Evolutionary conservation across 148 eudicot genomes (phyloP), one percentile per base, ranked within the genome.

Genomic region (Persicaria maculosa): DNA sequence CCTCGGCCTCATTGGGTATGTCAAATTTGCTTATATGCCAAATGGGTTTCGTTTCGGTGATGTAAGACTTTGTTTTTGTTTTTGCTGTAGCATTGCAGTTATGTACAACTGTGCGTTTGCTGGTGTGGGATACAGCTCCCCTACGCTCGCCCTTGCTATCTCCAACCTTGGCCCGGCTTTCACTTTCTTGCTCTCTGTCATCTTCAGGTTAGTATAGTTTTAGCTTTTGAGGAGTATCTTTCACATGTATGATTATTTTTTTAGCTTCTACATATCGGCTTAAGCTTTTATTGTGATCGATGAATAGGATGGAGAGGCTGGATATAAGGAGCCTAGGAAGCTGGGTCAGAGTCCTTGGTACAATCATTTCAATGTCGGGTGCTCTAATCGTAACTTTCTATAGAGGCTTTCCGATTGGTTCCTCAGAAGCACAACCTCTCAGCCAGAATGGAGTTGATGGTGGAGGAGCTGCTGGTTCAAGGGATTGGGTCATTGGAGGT

Each of bases 71-170:
- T 5, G 47, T 20, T 72, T 31, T 8, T n/a, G 7, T 0, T 8
- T 9, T 16, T 70, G 55, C 31, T 36, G 12, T 71, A 78, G 86
- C 50, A 78, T 84, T 47, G 78, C 84, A 19, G 54, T 81, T 50
- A 68, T 81, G 80, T 84, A 84, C 59, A 78, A 84, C 76, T 78
- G 86, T 74, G 86, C 76, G 22, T 79, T 79, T 53, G 83, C 85
- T 15, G 89, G 89, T 61, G 68, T 86, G 68, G 77, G 65, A 46
- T 82, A 78, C 69, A 84, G 87, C 84, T 86, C 90, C 43, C 90
- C 90, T 72, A 86, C 87, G 7, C 84, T 86, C 40, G 82, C 78
- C 59, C 80, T 87, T 50, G 90, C 90, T 36, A 77, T 86, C 79
- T 78, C 81, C 80, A 86, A 77, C 70, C 72, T 86, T 22, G 71